phyloP scores from a whole-genome alignment of 2,329 filamentous ascomycete genomes.

The Pseudogymnoascus sp. region DNA sequence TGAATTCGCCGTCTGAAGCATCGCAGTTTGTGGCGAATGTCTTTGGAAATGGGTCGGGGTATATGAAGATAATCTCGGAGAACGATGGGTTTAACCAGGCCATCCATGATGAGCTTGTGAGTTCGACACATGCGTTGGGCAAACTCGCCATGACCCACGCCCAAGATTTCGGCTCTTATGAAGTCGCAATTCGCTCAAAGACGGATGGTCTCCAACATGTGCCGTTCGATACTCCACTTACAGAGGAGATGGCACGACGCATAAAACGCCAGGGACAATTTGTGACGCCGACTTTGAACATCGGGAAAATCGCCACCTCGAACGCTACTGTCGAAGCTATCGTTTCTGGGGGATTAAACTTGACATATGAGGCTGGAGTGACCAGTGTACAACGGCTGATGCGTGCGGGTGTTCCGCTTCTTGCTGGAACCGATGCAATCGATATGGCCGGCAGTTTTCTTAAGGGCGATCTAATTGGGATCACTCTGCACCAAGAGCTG shows the following conservation, averaged over 20 bases:
- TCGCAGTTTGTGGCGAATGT: slow-evolving; percentile 5
- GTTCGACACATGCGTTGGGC: slow-evolving; percentile 15
- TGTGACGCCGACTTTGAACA: slow-evolving; percentile 23
- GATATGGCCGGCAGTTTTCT: not conserved
- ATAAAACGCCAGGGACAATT: slow-evolving; percentile 19
- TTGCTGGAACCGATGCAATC: slow-evolving; percentile 12
- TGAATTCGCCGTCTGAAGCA: slow-evolving; percentile 1
- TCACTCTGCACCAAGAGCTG: slow-evolving; percentile 10
- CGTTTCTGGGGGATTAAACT: not conserved
- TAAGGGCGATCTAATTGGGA: not conserved
- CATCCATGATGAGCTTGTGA: slow-evolving; percentile 21
- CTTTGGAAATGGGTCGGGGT: slow-evolving; percentile 11
- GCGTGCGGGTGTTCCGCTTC: slow-evolving; percentile 10
- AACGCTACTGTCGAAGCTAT: not conserved
- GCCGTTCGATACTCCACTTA: slow-evolving; percentile 21
- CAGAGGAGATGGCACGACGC: slow-evolving; percentile 11
- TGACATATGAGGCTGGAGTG: not conserved
- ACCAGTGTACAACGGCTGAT: not conserved
- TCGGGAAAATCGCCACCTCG: slow-evolving; percentile 15
- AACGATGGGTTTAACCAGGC: slow-evolving; percentile 12
- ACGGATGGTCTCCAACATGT: slow-evolving; percentile 24
- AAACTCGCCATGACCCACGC: slow-evolving; percentile 22
- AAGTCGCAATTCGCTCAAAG: slow-evolving; percentile 18
- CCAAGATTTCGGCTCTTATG: slow-evolving; percentile 14
- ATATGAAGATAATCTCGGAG: slow-evolving; percentile 11